Percentiles rank a stretch among this genome's conserved stretches.
These are phyloP conservation scores for Dendrocalamus latiflorus DNA, from an alignment of 202 grass and related monocot genomes.

Conservation along the genomic window DNA sequence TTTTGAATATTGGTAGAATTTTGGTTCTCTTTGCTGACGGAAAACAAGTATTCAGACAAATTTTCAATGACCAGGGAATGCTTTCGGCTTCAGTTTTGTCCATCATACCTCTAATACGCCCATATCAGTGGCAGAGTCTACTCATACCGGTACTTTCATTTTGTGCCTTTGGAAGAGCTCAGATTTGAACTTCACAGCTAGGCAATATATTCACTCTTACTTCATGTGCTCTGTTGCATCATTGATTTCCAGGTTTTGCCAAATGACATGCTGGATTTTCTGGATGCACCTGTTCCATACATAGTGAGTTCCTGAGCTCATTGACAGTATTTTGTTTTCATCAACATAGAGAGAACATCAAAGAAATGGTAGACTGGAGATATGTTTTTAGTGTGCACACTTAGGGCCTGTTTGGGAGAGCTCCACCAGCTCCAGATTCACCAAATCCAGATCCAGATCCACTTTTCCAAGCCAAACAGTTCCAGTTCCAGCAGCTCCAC, in stretches of 20 bases:
- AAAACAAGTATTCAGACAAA: neutral
- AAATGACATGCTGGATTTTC: slow-evolving; percentile 89
- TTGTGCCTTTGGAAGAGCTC: slow-evolving; percentile 20
- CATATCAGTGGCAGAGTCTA: slow-evolving; percentile 95
- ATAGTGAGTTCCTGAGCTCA: slow-evolving; percentile 65
- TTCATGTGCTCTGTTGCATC: neutral
- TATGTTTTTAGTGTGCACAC: neutral
- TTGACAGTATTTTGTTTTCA: slow-evolving; percentile 22
- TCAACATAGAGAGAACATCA: neutral
- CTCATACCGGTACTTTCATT: slow-evolving; percentile 71
- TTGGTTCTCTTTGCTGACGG: neutral
- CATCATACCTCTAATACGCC: slow-evolving; percentile 82
- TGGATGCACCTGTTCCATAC: slow-evolving; percentile 96
- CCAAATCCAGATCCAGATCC: too few species aligned
- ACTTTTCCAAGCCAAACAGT: too few species aligned
- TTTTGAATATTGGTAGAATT: neutral
- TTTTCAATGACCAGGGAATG: slow-evolving; percentile 60
- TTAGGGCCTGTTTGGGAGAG: too few species aligned
- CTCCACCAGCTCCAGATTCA: too few species aligned
- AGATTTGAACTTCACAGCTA: neutral
- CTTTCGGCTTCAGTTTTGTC: slow-evolving; percentile 92
- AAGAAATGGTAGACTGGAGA: neutral
- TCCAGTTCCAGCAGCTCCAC: too few species aligned
- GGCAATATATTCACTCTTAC: neutral
- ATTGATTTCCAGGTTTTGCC: slow-evolving; percentile 77